phyloP scores from a whole-genome alignment of 345 rosid genomes.

The Populus simonii region DNA sequence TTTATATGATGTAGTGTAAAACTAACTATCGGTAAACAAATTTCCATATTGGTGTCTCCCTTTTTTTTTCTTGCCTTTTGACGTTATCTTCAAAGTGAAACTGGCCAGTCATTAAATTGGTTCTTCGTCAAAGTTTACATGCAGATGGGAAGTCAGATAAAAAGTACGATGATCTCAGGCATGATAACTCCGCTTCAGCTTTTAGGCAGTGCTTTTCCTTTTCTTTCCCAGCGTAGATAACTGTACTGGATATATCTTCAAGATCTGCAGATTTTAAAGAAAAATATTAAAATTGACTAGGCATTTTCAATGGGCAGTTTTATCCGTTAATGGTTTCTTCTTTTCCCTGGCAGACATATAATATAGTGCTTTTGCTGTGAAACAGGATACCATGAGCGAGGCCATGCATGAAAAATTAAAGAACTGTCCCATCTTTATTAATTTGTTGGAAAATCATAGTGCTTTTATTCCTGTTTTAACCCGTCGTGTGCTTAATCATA shows the following conservation, averaged over 20 bases:
- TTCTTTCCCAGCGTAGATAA: no score
- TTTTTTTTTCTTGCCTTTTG: background rate
- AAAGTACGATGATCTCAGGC: background rate
- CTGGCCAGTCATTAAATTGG: background rate
- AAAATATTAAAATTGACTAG: no score
- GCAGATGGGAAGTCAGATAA: no score
- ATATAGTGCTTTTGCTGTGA: no score
- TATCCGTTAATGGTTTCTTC: no score
- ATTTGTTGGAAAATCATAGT: background rate
- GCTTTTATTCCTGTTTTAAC: background rate
- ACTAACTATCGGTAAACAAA: background rate
- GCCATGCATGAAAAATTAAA: background rate
- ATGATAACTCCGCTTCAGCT: background rate
- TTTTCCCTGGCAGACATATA: no score
- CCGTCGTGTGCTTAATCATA: slow-evolving; percentile 22
- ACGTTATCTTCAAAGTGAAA: background rate
- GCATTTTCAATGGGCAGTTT: no score
- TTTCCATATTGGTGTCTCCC: background rate
- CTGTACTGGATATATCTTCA: no score
- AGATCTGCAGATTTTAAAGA: no score
- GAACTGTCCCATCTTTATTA: background rate
- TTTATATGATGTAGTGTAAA: background rate
- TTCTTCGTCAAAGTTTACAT: background rate
- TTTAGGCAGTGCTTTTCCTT: background rate
- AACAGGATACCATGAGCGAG: background rate